Evolutionary conservation across 2,329 filamentous ascomycete species (phyloP).

Genomic region (Aspergillus aculeatinus): DNA sequence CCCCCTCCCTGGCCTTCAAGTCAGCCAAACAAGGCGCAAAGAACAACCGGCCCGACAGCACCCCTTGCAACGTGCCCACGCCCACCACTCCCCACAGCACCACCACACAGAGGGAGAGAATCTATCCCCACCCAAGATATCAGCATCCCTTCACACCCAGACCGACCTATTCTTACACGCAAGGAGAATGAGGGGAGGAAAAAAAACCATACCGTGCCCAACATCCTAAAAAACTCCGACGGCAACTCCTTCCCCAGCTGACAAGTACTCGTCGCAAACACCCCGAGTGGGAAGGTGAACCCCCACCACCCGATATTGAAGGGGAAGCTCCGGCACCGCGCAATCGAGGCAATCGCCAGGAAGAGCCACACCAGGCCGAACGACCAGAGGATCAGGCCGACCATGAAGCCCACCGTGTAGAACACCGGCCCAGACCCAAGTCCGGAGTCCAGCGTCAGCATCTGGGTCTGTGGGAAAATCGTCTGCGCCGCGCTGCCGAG

Average conservation of each 20-base stretch:
- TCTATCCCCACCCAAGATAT: slow-evolving; percentile 23
- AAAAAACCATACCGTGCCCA: slow-evolving; percentile 45
- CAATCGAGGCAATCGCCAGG: slow-evolving; percentile 39
- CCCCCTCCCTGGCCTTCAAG: slow-evolving; percentile 22
- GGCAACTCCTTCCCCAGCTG: slow-evolving; percentile 52
- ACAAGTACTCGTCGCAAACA: slow-evolving; percentile 51
- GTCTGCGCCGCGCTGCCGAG: slow-evolving; percentile 48
- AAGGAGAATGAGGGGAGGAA: too few species aligned
- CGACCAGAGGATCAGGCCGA: slow-evolving; percentile 40
- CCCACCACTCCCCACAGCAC: slow-evolving; percentile 58
- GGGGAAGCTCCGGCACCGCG: slow-evolving; percentile 44
- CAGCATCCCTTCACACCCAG: neutral
- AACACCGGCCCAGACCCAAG: slow-evolving; percentile 32
- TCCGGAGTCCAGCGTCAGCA: slow-evolving; percentile 31
- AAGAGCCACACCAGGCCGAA: slow-evolving; percentile 44
- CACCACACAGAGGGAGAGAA: slow-evolving; percentile 53
- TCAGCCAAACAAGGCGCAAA: slow-evolving; percentile 55
- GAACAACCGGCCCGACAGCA: slow-evolving; percentile 52
- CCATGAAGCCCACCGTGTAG: slow-evolving; percentile 37
- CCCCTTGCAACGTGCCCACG: slow-evolving; percentile 49
- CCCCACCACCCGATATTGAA: slow-evolving; percentile 66
- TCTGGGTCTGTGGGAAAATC: slow-evolving; percentile 35
- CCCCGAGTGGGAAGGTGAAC: slow-evolving; percentile 60
- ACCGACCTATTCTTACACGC: slow-evolving; percentile 22
- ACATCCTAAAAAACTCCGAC: slow-evolving; percentile 55